Percentiles rank a stretch among this genome's conserved stretches.
These are phyloP conservation scores for Aspergillus niger DNA, from an alignment of 2,329 filamentous ascomycete species.

Conservation along the genomic window DNA sequence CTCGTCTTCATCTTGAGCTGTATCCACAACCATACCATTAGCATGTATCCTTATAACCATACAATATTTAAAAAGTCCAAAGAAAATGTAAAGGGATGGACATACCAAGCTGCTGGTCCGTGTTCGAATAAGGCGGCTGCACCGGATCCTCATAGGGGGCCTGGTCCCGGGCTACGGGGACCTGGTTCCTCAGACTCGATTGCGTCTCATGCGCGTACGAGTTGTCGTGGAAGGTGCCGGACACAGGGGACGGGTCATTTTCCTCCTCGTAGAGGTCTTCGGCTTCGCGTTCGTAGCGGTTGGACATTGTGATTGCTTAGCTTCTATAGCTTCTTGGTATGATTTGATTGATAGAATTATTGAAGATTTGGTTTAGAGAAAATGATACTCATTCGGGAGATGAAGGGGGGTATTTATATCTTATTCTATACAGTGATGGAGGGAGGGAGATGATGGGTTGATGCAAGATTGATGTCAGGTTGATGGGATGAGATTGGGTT, in stretches of 20 bases:
- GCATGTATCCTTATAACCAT: neutral
- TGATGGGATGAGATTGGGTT: neutral
- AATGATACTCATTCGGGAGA: no score
- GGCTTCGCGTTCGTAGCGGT: conserved; percentile 26
- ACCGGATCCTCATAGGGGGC: conserved; percentile 29
- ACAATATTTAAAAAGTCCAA: no score
- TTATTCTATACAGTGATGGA: neutral
- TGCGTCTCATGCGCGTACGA: conserved; percentile 28
- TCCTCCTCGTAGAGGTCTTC: conserved; percentile 33
- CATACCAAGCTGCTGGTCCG: conserved; percentile 33
- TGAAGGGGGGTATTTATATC: neutral
- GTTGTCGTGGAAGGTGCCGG: conserved; percentile 22
- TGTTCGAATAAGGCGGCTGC: conserved; percentile 32
- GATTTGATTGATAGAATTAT: neutral
- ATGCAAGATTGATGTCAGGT: conserved; percentile 7
- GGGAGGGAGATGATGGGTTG: neutral
- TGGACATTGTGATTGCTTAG: conserved; percentile 24
- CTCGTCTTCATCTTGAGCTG: conserved; percentile 26
- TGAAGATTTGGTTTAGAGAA: neutral
- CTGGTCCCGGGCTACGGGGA: conserved; percentile 31
- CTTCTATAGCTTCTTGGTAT: no score
- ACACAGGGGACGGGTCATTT: conserved; percentile 31
- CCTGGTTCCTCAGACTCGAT: conserved; percentile 12
- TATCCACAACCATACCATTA: no score
- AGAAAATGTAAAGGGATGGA: neutral